phyloP scores from a whole-genome alignment of 2,329 filamentous ascomycete genomes.

The Alternaria ethzedia region DNA sequence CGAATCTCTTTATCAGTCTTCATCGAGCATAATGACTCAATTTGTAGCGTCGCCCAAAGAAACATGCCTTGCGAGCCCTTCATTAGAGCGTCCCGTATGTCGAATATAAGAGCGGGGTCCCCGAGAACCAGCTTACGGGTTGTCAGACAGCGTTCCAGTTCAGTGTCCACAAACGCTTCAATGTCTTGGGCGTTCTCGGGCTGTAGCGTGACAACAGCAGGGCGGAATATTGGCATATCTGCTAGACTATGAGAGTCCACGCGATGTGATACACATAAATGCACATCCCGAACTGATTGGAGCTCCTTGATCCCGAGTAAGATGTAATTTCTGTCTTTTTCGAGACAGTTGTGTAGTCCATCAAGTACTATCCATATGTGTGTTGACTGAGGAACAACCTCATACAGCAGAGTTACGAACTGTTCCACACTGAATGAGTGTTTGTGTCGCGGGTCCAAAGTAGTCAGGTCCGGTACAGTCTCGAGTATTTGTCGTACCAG shows the following conservation, averaged over 20 bases:
- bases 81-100: background rate
- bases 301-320: constrained; percentile 25
- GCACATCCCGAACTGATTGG: constrained; percentile 23
- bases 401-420: constrained; percentile 15
- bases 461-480: constrained; percentile 19
- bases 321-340: constrained; percentile 15
- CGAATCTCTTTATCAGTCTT: constrained; percentile 48
- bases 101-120: background rate
- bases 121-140: background rate
- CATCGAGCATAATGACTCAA: constrained; percentile 36
- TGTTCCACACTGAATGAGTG: background rate
- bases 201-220: constrained; percentile 13
- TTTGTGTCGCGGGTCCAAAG: constrained; percentile 10
- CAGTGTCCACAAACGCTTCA: background rate
- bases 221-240: no score
- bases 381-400: constrained; percentile 33
- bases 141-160: background rate
- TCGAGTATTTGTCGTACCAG: background rate
- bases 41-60: constrained; percentile 28
- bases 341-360: constrained; percentile 44
- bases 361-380: constrained; percentile 24
- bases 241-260: background rate
- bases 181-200: background rate
- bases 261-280: constrained; percentile 31
- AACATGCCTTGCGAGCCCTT: constrained; percentile 26